Conservation (phyloP, 2,329 filamentous ascomycete genomes). For the Beauveria brongniartii region DNA sequence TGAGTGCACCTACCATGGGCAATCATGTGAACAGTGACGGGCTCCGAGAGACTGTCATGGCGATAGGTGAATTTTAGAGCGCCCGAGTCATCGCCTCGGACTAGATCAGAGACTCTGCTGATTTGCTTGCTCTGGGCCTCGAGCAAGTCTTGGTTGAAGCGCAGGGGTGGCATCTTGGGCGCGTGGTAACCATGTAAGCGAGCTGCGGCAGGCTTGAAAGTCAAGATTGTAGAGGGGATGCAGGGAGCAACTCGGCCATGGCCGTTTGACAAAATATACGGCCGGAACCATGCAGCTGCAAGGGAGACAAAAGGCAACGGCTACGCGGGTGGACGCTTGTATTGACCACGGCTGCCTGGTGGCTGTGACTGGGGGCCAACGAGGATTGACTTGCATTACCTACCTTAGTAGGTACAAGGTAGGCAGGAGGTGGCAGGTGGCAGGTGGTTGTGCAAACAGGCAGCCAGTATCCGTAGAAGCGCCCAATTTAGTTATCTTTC, state of each 20-base stretch:
- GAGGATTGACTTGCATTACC: background rate
- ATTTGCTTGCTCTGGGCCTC: background rate
- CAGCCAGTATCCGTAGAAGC: too few relatives aligned
- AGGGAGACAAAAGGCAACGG: background rate
- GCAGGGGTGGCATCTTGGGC: background rate
- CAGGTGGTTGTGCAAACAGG: too few relatives aligned
- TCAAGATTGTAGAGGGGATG: background rate
- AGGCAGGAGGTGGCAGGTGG: background rate
- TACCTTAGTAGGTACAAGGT: background rate
- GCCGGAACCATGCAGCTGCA: too few relatives aligned
- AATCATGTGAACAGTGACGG: conserved; percentile 4
- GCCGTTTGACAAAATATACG: background rate
- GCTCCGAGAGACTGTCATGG: background rate
- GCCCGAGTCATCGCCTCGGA: background rate
- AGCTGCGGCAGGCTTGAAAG: background rate
- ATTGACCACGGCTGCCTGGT: too few relatives aligned
- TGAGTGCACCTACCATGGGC: background rate
- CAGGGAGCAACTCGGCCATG: background rate
- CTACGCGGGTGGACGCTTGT: background rate
- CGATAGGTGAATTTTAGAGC: background rate
- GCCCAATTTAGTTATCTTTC: too few relatives aligned
- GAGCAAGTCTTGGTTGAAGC: background rate
- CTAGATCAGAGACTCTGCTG: background rate
- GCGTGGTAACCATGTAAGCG: background rate
- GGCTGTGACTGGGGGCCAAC: too few relatives aligned